Percentiles rank a stretch among this genome's conserved stretches.
Conservation (phyloP, 2,329 filamentous ascomycete genomes). For the Cladophialophora bantiana region DNA sequence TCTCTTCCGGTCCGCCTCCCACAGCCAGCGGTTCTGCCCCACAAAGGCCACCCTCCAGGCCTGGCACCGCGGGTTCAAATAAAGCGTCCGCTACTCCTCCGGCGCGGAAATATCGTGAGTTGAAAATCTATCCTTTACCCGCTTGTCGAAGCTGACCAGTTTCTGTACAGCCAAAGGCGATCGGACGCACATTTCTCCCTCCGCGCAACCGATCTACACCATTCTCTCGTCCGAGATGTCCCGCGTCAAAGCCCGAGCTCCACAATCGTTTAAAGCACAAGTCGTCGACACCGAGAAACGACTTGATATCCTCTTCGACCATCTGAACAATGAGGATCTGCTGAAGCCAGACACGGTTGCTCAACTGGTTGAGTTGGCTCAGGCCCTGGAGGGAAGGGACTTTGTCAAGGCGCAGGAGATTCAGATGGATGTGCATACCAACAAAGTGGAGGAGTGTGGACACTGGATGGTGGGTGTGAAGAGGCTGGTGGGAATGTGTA, state of each 20-base stretch:
- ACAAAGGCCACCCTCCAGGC: constrained; percentile 56
- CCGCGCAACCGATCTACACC: constrained; percentile 79
- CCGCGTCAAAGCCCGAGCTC: constrained; percentile 83
- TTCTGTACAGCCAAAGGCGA: constrained; percentile 69
- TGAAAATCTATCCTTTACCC: not conserved
- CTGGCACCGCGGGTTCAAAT: constrained; percentile 59
- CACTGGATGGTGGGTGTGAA: constrained; percentile 89
- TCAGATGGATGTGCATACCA: constrained; percentile 76
- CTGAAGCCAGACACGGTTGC: constrained; percentile 74
- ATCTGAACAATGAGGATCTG: constrained; percentile 93
- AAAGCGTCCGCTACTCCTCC: constrained; percentile 58
- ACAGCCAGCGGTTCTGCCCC: constrained; percentile 54
- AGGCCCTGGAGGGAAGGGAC: constrained; percentile 71
- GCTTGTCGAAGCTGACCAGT: constrained; percentile 37
- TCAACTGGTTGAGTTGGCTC: constrained; percentile 60
- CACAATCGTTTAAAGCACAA: constrained; percentile 83
- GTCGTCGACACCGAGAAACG: constrained; percentile 95
- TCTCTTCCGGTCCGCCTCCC: constrained; percentile 53
- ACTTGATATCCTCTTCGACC: constrained; percentile 91
- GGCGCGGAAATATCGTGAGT: constrained; percentile 71
- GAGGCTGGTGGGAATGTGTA: constrained; percentile 79
- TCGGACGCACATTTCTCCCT: constrained; percentile 82
- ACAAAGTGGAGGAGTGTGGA: constrained; percentile 80
- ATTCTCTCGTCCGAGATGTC: constrained; percentile 85
- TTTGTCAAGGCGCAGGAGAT: constrained; percentile 72